Conservation (phyloP, 768 basidiomycete genomes). For the Boletus coccyginus region DNA sequence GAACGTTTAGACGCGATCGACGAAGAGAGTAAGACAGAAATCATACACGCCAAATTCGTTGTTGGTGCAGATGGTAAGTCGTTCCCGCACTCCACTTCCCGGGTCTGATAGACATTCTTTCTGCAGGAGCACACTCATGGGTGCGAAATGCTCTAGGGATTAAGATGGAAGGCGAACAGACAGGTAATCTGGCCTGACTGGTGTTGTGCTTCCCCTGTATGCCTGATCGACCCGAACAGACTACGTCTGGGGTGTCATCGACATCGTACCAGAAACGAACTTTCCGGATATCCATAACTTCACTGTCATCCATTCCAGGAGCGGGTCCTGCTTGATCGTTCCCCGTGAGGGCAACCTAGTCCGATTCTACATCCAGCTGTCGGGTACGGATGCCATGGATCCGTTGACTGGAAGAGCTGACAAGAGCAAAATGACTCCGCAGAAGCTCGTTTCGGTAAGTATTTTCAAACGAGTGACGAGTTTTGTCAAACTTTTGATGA, state of each 20-base stretch:
- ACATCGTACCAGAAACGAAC: constrained; percentile 65
- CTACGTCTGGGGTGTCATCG: constrained; percentile 82
- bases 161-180: constrained; percentile 47
- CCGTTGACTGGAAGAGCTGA: constrained; percentile 48
- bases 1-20: constrained; percentile 24
- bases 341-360: constrained; percentile 69
- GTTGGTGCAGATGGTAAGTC: constrained; percentile 36
- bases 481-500: neutral
- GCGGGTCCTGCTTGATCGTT: constrained; percentile 71
- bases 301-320: constrained; percentile 63
- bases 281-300: constrained; percentile 75
- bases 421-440: constrained; percentile 47
- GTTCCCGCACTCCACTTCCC: neutral
- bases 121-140: constrained; percentile 44
- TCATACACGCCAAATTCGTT: constrained; percentile 34
- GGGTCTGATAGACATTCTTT: neutral
- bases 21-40: constrained; percentile 31
- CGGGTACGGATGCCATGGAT: constrained; percentile 45
- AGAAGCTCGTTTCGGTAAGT: constrained; percentile 51
- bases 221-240: constrained; percentile 38
- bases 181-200: constrained; percentile 27
- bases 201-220: neutral
- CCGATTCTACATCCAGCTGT: constrained; percentile 69
- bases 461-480: neutral
- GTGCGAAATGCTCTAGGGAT: constrained; percentile 44